These are phyloP conservation scores for Asterochloris sp. DNA, from an alignment of 139 green algal species.

Conservation along the genomic window DNA sequence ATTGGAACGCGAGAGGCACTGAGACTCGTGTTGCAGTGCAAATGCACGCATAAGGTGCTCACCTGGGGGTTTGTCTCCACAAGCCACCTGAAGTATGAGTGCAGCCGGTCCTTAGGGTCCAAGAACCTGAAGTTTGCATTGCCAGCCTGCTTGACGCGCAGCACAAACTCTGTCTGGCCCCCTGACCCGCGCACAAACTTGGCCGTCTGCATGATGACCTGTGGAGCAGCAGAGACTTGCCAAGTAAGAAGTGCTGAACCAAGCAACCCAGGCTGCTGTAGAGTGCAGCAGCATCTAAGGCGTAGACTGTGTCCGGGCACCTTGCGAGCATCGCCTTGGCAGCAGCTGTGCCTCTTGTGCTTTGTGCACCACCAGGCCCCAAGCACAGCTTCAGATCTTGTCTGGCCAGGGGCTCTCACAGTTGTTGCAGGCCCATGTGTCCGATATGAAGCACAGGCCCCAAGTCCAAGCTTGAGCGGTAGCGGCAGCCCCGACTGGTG, in stretches of 20 bases:
- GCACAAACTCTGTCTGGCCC: slow-evolving; percentile 64
- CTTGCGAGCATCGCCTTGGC: too few relatives aligned
- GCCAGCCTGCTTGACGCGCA: slow-evolving; percentile 60
- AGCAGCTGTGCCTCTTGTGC: too few relatives aligned
- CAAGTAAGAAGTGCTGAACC: neutral
- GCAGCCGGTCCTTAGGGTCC: slow-evolving; percentile 28
- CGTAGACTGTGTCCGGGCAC: too few relatives aligned
- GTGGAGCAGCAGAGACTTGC: neutral
- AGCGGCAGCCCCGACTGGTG: too few relatives aligned
- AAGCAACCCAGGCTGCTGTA: too few relatives aligned
- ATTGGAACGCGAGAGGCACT: neutral
- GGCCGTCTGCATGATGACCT: slow-evolving; percentile 69
- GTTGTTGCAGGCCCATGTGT: neutral
- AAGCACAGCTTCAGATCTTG: too few relatives aligned
- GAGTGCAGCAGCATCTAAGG: too few relatives aligned
- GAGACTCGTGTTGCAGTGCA: neutral
- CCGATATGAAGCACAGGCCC: neutral
- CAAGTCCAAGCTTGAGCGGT: neutral
- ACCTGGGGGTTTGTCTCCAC: slow-evolving; percentile 34
- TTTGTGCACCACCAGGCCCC: too few relatives aligned
- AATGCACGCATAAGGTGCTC: neutral
- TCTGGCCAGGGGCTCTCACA: neutral
- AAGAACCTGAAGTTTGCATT: slow-evolving; percentile 64
- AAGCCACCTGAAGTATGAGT: slow-evolving; percentile 66
- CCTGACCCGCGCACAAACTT: slow-evolving; percentile 60